Evolutionary conservation across 192 early-diverging fungal genomes (phyloP).

Genomic region (Fimicolochytrium jonesii): DNA sequence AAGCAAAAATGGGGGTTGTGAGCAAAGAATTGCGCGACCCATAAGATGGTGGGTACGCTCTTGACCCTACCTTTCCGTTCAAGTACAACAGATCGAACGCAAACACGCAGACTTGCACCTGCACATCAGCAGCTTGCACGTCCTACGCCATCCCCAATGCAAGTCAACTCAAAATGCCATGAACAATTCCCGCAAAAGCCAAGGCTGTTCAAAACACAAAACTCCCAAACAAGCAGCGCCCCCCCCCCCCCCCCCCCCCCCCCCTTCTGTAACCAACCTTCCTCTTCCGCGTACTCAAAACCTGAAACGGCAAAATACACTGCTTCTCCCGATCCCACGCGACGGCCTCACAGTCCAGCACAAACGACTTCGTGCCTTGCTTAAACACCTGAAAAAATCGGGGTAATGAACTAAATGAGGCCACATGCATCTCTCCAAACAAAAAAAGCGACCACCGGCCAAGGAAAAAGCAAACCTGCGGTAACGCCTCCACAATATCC

Average conservation of each 20-base stretch:
- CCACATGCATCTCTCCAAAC: too few relatives aligned
- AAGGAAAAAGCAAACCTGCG: slow-evolving; percentile 47
- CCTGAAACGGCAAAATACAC: slow-evolving; percentile 94
- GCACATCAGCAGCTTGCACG: slow-evolving; percentile 86
- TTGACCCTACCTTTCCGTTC: slow-evolving; percentile 73
- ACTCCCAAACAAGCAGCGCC: too few relatives aligned
- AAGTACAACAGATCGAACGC: slow-evolving; percentile 94
- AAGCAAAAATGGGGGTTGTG: not conserved
- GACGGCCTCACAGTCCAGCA: slow-evolving; percentile 98
- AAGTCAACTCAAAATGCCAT: slow-evolving; percentile 10
- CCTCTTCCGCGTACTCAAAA: slow-evolving; percentile 33
- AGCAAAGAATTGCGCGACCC: too few relatives aligned
- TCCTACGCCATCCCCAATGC: slow-evolving; percentile 48
- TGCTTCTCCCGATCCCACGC: slow-evolving; percentile 89
- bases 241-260: not conserved
- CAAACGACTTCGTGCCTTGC: slow-evolving; percentile 72
- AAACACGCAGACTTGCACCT: slow-evolving; percentile 92
- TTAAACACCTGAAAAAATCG: slow-evolving; percentile 43
- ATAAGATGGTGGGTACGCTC: too few relatives aligned
- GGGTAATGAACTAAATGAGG: not conserved
- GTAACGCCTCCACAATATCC: slow-evolving; percentile 78
- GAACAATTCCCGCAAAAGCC: too few relatives aligned
- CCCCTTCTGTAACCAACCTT: slow-evolving; percentile 4
- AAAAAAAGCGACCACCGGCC: not conserved
- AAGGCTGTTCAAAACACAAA: too few relatives aligned